Evolutionary conservation across 1,284 basidiomycete species (phyloP).

Genomic region (Cutaneotrichosporon sp.): DNA sequence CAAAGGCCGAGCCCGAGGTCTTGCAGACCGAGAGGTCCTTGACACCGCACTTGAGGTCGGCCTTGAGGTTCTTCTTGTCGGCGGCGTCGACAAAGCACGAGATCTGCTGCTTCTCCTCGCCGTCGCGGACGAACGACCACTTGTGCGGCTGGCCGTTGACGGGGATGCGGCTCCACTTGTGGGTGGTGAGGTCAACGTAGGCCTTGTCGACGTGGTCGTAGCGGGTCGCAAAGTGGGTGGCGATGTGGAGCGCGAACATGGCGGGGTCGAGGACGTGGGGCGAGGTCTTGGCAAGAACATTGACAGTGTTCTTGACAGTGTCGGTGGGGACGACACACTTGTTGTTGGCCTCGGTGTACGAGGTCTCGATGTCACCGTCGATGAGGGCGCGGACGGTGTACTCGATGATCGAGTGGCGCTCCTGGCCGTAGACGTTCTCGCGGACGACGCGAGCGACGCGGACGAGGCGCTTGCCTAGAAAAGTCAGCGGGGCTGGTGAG

Average conservation of each 20-base stretch:
- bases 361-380: constrained; percentile 74
- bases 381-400: constrained; percentile 61
- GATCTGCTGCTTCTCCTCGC: constrained; percentile 79
- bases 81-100: constrained; percentile 71
- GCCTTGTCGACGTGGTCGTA: constrained; percentile 78
- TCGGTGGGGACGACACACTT: constrained; percentile 82
- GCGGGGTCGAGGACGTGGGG: constrained; percentile 80
- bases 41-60: constrained; percentile 68
- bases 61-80: constrained; percentile 52
- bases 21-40: constrained; percentile 84
- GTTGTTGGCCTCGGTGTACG: constrained; percentile 83
- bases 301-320: constrained; percentile 90
- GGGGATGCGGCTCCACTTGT: constrained; percentile 82
- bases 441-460: constrained; percentile 82
- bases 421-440: constrained; percentile 63
- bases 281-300: constrained; percentile 84
- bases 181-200: constrained; percentile 73
- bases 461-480: constrained; percentile 78
- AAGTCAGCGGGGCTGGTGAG: constrained; percentile 8
- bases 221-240: constrained; percentile 76
- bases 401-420: constrained; percentile 54
- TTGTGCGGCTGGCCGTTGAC: constrained; percentile 63
- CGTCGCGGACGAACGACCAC: constrained; percentile 84
- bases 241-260: constrained; percentile 83
- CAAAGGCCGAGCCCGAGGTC: constrained; percentile 82